Percentiles rank a stretch among this genome's conserved stretches.
Evolutionary conservation across 2,329 filamentous ascomycete species (phyloP).

Genomic region (Venturia asperata): DNA sequence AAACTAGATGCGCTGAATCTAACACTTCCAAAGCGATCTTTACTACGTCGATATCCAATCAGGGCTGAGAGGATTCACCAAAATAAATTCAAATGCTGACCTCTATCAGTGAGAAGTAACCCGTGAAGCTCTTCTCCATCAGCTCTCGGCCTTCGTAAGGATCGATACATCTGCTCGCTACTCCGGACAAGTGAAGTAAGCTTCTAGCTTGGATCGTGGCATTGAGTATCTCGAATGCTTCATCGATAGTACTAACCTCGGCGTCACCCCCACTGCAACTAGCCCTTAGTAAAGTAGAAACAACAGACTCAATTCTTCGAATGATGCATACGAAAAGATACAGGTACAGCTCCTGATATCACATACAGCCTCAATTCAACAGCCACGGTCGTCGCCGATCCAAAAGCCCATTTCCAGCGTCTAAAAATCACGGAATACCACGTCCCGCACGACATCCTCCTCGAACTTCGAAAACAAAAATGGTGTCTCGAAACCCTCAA

Average conservation of each 20-base stretch:
- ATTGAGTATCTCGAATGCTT: neutral
- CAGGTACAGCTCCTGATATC: neutral
- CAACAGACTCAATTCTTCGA: neutral
- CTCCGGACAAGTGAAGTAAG: neutral
- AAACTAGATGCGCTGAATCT: too few species aligned
- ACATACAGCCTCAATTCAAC: neutral
- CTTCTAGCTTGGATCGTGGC: neutral
- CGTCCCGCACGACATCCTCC: slow-evolving; percentile 7
- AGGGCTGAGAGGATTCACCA: neutral
- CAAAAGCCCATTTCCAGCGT: neutral
- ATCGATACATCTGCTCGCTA: neutral
- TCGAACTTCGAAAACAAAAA: slow-evolving; percentile 4
- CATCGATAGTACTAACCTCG: neutral
- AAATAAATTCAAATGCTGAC: neutral
- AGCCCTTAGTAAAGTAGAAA: neutral
- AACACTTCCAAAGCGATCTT: neutral
- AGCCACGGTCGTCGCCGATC: neutral
- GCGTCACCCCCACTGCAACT: neutral
- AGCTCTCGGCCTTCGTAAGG: neutral
- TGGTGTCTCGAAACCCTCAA: slow-evolving; percentile 13
- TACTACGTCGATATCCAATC: neutral
- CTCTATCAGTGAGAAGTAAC: neutral
- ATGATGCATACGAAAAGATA: neutral
- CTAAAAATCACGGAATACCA: neutral
- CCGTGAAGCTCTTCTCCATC: neutral